Conservation (phyloP, 805 yeast species). For the Diddensiella transvaalensis region DNA sequence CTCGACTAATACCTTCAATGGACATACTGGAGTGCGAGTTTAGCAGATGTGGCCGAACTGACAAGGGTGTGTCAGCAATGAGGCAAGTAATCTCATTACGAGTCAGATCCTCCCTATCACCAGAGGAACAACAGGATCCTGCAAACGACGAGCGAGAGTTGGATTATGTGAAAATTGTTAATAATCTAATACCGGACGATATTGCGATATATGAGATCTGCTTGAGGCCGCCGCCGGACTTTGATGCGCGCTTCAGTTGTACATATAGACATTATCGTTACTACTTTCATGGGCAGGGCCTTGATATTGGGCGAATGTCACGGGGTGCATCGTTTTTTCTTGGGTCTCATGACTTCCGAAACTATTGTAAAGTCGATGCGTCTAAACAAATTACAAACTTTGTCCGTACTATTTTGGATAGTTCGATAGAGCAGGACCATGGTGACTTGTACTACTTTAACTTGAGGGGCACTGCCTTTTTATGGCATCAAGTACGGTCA, state of each 20-base stretch:
- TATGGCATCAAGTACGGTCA: constrained; percentile 98
- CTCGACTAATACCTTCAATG: constrained; percentile 55
- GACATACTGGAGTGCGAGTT: constrained; percentile 65
- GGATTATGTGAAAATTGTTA: constrained; percentile 71
- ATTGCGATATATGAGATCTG: constrained; percentile 79
- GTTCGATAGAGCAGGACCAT: constrained; percentile 42
- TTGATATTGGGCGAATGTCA: constrained; percentile 66
- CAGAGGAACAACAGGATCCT: constrained; percentile 58
- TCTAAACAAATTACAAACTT: constrained; percentile 86
- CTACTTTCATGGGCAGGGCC: constrained; percentile 44
- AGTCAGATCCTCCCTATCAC: constrained; percentile 64
- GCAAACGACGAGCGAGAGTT: constrained; percentile 63
- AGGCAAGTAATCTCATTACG: constrained; percentile 83
- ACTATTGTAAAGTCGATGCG: constrained; percentile 92
- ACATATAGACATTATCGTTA: constrained; percentile 81
- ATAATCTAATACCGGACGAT: constrained; percentile 75
- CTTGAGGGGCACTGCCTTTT: constrained; percentile 80
- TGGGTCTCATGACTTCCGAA: constrained; percentile 88
- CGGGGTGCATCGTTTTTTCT: constrained; percentile 58
- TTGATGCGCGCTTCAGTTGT: constrained; percentile 94
- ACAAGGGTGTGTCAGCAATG: constrained; percentile 95
- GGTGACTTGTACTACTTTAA: constrained; percentile 60
- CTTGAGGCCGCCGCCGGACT: constrained; percentile 73
- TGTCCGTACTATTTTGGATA: constrained; percentile 54
- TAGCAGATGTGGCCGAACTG: constrained; percentile 93